These are phyloP conservation scores for Aspergillus leporis DNA, from an alignment of 495 filamentous ascomycete species.

Conservation along the genomic window DNA sequence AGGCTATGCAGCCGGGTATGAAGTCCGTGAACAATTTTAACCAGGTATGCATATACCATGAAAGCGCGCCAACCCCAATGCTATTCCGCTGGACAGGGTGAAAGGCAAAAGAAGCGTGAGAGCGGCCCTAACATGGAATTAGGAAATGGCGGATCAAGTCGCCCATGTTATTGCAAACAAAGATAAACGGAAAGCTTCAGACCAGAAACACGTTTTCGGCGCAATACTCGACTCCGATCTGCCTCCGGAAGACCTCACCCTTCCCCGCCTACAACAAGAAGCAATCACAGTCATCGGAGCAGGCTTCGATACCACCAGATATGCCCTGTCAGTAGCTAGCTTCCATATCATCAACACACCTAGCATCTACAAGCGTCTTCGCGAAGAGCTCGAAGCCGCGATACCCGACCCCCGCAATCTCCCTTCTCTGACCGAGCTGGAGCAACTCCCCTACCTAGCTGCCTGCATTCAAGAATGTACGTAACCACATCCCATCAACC, in stretches of 20 bases:
- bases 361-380: conserved; percentile 20
- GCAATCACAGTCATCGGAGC: conserved; percentile 36
- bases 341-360: conserved; percentile 30
- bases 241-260: conserved; percentile 28
- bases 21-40: conserved; percentile 16
- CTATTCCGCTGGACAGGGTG: not conserved
- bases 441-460: conserved; percentile 39
- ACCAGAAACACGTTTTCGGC: conserved; percentile 36
- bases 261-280: conserved; percentile 39
- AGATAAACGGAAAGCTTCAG: not conserved
- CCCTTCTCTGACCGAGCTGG: conserved; percentile 24
- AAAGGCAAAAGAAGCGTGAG: not conserved
- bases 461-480: conserved; percentile 44
- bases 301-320: conserved; percentile 39
- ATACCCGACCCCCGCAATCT: conserved; percentile 21
- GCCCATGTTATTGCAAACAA: conserved; percentile 2
- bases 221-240: conserved; percentile 32
- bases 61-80: not conserved
- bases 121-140: not conserved
- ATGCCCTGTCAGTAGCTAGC: conserved; percentile 16
- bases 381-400: conserved; percentile 24
- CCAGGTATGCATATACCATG: not conserved
- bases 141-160: conserved; percentile 17
- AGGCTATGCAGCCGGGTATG: conserved; percentile 10
- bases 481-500: not conserved